Percentiles rank a stretch among this genome's conserved stretches.
Evolutionary conservation across 345 rosid genomes (phyloP).

Genomic region (Eucalyptus rudis): DNA sequence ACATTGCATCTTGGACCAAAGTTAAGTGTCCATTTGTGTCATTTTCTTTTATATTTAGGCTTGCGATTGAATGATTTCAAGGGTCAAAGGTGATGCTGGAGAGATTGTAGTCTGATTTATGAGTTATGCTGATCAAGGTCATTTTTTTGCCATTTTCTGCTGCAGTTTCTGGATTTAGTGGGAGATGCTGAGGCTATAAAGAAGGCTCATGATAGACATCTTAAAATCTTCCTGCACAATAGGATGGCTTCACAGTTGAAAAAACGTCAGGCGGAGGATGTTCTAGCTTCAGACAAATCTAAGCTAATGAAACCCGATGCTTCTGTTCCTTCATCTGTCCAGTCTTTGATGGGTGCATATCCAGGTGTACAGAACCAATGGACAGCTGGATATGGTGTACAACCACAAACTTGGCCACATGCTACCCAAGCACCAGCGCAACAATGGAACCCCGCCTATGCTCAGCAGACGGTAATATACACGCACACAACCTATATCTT

Average conservation of each 20-base stretch:
- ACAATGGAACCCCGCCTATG: slow-evolving; percentile 70
- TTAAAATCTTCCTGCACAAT: slow-evolving; percentile 56
- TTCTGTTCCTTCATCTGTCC: slow-evolving; percentile 43
- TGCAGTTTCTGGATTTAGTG: slow-evolving; percentile 72
- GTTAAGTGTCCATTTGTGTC: neutral
- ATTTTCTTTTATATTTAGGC: neutral
- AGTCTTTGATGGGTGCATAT: slow-evolving; percentile 59
- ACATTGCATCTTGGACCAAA: neutral
- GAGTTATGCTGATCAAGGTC: neutral
- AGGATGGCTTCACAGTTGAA: slow-evolving; percentile 52
- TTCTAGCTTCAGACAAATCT: slow-evolving; percentile 60
- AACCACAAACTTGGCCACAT: slow-evolving; percentile 88
- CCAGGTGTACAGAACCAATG: slow-evolving; percentile 70
- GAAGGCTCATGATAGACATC: slow-evolving; percentile 80
- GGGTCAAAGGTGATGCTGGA: neutral
- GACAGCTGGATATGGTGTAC: slow-evolving; percentile 69
- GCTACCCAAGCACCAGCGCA: slow-evolving; percentile 53
- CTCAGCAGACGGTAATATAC: slow-evolving; percentile 36
- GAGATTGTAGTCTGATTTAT: neutral
- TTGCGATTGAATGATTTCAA: neutral
- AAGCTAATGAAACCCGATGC: slow-evolving; percentile 63
- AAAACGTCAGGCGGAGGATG: slow-evolving; percentile 86
- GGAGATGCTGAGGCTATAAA: slow-evolving; percentile 56
- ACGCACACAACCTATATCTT: neutral
- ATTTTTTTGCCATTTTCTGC: neutral